Base-by-base conservation (phyloP, 768 basidiomycete species). In the Termitomyces sp. region DNA sequence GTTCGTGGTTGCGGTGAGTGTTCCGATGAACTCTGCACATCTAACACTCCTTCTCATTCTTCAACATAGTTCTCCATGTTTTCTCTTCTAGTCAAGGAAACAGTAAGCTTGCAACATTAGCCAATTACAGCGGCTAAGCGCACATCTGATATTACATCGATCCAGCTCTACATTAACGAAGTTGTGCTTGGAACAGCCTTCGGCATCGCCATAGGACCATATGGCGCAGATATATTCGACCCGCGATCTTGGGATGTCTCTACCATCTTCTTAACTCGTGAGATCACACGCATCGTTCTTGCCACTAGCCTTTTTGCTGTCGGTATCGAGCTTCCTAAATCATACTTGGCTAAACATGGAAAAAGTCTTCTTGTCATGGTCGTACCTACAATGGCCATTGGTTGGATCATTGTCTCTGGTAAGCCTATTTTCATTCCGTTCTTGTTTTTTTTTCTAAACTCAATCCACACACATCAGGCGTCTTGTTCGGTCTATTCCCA, bases 281-380 rank as follows among this genome's bases (percentile, higher is more conserved):
- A 67, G 52, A 46, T 65, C 14, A 62, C 48, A n/a, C 63, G 63
- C 12, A 57, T 67, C 21, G 90, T 97, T 49, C 89, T 99, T 44
- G 95, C 89, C 3, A 87, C 90, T 1, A 92, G 93, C 27, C 83
- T 98, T 1, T 99, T 99, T 65, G 91, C 95, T 6, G 92, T 98
- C 34, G 96, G 96, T 2, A 92, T 96, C 25, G 95, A 99, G 69
- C 77, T 98, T 34, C 95, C 96, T 0, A 77, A 83, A 55, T 82
- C 85, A 1, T 98, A 98, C 75, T 84, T 98, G 79, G 77, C 77
- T 25, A 79, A 86, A 29, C 92, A 96, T 65, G 89, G 83, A 41
- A 87, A 81, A 63, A 83, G 90, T 38, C 72, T 92, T 0, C 58
- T 85, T 3, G 68, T 82, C 40, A 82, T 91, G 82, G 85, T 92